phyloP scores from a whole-genome alignment of 352 stramenopile genomes.

The Phytopythium sindhum region DNA sequence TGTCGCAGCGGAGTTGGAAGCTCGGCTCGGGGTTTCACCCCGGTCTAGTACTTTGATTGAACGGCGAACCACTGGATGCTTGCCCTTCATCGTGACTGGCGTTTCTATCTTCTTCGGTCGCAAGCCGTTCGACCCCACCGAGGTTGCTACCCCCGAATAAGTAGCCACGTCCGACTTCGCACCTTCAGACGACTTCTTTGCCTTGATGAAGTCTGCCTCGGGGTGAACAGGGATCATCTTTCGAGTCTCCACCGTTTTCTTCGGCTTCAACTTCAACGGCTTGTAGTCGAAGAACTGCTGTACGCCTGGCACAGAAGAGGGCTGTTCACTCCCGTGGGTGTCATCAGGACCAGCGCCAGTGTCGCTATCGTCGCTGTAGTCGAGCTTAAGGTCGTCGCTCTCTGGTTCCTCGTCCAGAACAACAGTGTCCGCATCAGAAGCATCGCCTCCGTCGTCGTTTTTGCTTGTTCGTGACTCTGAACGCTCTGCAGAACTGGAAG shows the following conservation, averaged over 20 bases:
- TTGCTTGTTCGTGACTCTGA: not conserved
- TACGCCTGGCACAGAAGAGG: slow-evolving; percentile 16
- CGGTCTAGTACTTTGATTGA: slow-evolving; percentile 40
- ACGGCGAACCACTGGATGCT: slow-evolving; percentile 29
- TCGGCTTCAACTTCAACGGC: slow-evolving; percentile 26
- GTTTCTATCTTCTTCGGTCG: slow-evolving; percentile 29
- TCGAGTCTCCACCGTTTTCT: slow-evolving; percentile 13
- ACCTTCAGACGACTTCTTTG: slow-evolving; percentile 2
- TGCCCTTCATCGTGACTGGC: slow-evolving; percentile 35
- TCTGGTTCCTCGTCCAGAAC: slow-evolving; percentile 17
- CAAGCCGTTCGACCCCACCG: slow-evolving; percentile 42
- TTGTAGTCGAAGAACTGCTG: slow-evolving; percentile 39
- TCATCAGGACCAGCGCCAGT: slow-evolving; percentile 6
- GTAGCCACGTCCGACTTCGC: slow-evolving; percentile 7
- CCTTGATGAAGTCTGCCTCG: slow-evolving; percentile 16
- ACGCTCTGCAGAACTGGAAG: not conserved
- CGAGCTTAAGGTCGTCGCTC: slow-evolving; percentile 32
- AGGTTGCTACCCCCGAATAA: slow-evolving; percentile 10
- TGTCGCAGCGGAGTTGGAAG: not conserved
- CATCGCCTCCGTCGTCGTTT: not conserved
- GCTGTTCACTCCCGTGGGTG: slow-evolving; percentile 8
- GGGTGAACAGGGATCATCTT: slow-evolving; percentile 29
- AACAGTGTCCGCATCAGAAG: slow-evolving; percentile 4
- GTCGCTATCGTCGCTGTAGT: slow-evolving; percentile 39
- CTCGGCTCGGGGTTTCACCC: not conserved